Evolutionary conservation across 208 protist genomes (phyloP), one percentile per base, ranked within the genome.

Genomic region (Trypanosoma melophagium): DNA sequence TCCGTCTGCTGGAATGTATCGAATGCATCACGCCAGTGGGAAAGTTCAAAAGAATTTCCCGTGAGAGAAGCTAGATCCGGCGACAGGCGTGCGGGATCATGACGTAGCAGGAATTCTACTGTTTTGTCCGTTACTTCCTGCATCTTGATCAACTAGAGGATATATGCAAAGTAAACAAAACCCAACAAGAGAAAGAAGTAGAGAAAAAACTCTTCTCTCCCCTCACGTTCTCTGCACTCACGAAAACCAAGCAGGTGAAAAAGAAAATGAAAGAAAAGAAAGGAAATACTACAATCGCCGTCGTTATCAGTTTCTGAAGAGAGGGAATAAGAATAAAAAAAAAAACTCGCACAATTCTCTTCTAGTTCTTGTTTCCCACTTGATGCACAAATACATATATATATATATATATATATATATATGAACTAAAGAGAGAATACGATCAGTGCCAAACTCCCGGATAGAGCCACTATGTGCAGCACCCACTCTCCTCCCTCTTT

Each of bases 1-100:
- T 86, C 69, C 16, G 55, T 38, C 25, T 50, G 60, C 56, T 87
- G 83, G 41, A 84, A 79, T 13, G 70, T 76, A 61, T 95, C 90
- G 52, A 83, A 95, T 40, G 81, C 86, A 7, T 92, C 85, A 21
- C 87, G 71, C 87, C 90, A 95, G 74, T 89, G 77, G 7, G 63
- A 64, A 45, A 63, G 67, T 16, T 50, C 54, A 61, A 86, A 82
- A 35, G 58, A 16, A 2, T 61, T 58, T 47, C 24, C 45, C 17
- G 44, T n/a, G 24, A 89, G 66, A 4, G 59, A 62, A 0, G 35
- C 67, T n/a, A 94, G 61, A 21, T 66, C 60, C 7, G 89, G 89
- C 12, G 64, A 68, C 0, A 65, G 21, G 0, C 66, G 63, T 2
- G 69, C 71, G 8, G 52, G 21, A 63, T 66, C 42, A 62, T 78